Percentiles rank a stretch among this genome's conserved stretches.
These are phyloP conservation scores for Alternaria sp. DNA, from an alignment of 2,329 filamentous ascomycete species.

Conservation along the genomic window DNA sequence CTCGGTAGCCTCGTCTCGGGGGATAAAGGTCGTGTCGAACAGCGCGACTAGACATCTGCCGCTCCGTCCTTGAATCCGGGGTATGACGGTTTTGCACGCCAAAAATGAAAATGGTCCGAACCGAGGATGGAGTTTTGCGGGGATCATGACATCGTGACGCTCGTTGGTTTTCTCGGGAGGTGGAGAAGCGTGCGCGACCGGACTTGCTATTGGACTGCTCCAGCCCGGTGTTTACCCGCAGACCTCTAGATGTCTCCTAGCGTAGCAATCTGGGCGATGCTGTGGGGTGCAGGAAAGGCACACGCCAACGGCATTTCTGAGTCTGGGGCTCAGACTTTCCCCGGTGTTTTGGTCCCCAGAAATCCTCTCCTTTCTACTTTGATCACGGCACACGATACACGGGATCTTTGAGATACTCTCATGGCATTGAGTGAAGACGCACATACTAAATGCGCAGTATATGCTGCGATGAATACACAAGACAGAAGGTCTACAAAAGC, in stretches of 20 bases:
- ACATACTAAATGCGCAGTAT: not conserved
- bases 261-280: not conserved
- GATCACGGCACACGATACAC: too few species aligned
- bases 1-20: not conserved
- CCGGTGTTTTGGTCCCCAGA: not conserved
- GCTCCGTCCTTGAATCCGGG: conserved; percentile 5
- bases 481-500: not conserved
- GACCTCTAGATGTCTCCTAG: not conserved
- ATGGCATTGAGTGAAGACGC: not conserved
- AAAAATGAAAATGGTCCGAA: conserved; percentile 6
- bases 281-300: conserved; percentile 13
- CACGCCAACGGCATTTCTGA: not conserved
- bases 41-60: conserved; percentile 9
- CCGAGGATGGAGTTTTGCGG: conserved; percentile 4
- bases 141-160: conserved; percentile 11
- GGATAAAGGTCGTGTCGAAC: not conserved
- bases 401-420: not conserved
- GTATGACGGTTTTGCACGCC: conserved; percentile 1
- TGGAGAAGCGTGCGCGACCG: not conserved
- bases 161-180: conserved; percentile 1
- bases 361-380: not conserved
- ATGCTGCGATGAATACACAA: not conserved
- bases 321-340: not conserved
- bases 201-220: not conserved
- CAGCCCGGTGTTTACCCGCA: conserved; percentile 3